Evolutionary conservation across 441 rosid genomes (phyloP).

Genomic region (Macaranga tanarius): DNA sequence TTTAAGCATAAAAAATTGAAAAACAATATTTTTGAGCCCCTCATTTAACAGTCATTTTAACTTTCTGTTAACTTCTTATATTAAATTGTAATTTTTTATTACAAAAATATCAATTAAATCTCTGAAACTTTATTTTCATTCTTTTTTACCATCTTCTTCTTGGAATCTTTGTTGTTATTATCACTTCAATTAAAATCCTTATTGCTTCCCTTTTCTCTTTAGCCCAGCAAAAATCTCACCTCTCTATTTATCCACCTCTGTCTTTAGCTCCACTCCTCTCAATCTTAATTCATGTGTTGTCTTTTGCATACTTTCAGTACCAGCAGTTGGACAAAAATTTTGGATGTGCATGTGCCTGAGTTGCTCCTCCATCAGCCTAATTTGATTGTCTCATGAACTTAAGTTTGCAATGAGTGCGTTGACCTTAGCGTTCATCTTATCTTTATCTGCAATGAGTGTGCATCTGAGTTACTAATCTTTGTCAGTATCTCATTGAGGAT

Average conservation of each 20-base stretch:
- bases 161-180: too few species aligned
- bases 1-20: too few species aligned
- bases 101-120: too few species aligned
- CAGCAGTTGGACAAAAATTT: conserved; percentile 34
- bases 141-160: too few species aligned
- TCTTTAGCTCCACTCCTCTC: conserved; percentile 49
- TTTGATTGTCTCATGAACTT: conserved; percentile 44
- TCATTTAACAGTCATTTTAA: too few species aligned
- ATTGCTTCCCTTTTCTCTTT: conserved; percentile 86
- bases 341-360: conserved; percentile 30
- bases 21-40: too few species aligned
- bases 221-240: conserved; percentile 42
- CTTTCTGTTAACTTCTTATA: too few species aligned
- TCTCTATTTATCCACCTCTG: conserved; percentile 52
- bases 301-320: conserved; percentile 31
- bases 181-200: too few species aligned
- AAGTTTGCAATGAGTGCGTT: too few species aligned
- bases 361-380: conserved; percentile 42
- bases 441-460: conserved; percentile 64
- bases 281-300: conserved; percentile 41
- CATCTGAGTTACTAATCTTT: too few species aligned
- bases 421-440: conserved; percentile 48
- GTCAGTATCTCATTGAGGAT: conserved; percentile 50
- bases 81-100: too few species aligned
- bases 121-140: too few species aligned